Evolutionary conservation across 768 basidiomycete genomes (phyloP).

Genomic region (Trametes coccinea): DNA sequence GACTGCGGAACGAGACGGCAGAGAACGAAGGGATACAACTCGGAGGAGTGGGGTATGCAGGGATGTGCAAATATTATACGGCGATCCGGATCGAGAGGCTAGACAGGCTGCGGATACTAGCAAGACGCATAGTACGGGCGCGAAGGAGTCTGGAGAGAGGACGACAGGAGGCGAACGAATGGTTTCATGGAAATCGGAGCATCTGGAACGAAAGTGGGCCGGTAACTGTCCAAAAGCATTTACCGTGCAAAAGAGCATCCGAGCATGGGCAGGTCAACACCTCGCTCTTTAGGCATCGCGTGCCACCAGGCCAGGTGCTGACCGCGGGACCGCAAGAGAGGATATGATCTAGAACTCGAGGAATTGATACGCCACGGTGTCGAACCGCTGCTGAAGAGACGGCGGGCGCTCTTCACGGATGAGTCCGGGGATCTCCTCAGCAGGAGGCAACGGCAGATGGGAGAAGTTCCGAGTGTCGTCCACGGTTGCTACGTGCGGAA

Average conservation of each 20-base stretch:
- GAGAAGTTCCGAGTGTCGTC: constrained; percentile 90
- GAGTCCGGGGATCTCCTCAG: constrained; percentile 81
- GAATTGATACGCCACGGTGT: constrained; percentile 70
- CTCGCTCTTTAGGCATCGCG: too few relatives aligned
- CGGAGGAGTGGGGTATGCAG: constrained; percentile 16
- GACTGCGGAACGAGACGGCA: not conserved
- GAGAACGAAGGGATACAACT: constrained; percentile 22
- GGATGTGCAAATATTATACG: constrained; percentile 5
- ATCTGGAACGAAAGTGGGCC: not conserved
- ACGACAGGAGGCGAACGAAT: not conserved
- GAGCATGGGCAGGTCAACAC: not conserved
- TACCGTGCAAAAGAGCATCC: not conserved
- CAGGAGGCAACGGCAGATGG: constrained; percentile 70
- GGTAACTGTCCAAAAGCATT: not conserved
- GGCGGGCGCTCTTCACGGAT: constrained; percentile 60
- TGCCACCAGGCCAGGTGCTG: not conserved
- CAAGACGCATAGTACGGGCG: not conserved
- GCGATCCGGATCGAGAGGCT: constrained; percentile 5
- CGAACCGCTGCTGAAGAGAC: constrained; percentile 62
- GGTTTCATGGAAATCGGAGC: not conserved
- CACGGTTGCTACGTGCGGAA: constrained; percentile 74
- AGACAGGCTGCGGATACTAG: not conserved
- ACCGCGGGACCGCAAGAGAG: not conserved
- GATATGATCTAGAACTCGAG: constrained; percentile 59
- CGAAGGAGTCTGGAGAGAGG: not conserved